phyloP scores from a whole-genome alignment of 2,329 filamentous ascomycete genomes.

The Arthroderma sp. region DNA sequence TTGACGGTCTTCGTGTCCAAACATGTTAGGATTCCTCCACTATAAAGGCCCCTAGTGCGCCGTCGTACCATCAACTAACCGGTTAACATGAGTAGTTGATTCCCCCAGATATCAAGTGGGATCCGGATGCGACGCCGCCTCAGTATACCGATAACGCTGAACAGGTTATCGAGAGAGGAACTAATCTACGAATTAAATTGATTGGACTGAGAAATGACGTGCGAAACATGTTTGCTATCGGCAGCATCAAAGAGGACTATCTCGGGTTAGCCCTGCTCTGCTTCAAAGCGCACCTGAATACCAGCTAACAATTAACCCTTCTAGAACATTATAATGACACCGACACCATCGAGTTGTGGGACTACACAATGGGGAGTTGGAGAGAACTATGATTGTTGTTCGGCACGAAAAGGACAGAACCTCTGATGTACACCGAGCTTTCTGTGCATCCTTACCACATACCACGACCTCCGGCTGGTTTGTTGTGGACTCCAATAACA shows the following conservation, averaged over 20 bases:
- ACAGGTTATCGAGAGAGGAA: constrained; percentile 83
- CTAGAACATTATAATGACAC: constrained; percentile 7
- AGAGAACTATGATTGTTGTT: no score
- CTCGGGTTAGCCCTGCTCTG: constrained; percentile 28
- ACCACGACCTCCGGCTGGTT: no score
- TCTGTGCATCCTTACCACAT: no score
- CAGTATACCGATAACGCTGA: constrained; percentile 94
- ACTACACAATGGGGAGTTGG: no score
- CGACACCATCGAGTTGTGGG: no score
- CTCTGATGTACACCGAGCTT: no score
- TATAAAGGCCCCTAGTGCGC: neutral
- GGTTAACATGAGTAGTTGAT: constrained; percentile 52
- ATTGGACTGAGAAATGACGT: constrained; percentile 89
- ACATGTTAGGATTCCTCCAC: constrained; percentile 47
- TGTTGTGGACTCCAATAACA: no score
- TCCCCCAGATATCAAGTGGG: constrained; percentile 81
- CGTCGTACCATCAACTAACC: neutral
- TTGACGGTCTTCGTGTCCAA: constrained; percentile 42
- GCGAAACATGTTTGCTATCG: constrained; percentile 90
- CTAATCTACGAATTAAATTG: constrained; percentile 85
- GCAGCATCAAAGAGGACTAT: constrained; percentile 74
- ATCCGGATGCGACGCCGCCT: constrained; percentile 89
- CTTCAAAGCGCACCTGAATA: neutral
- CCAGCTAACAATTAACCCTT: neutral
- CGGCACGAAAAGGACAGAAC: no score